A percentile compares a stretch with the other conserved stretches of the same genome.
Evolutionary conservation across 2,329 filamentous ascomycete species (phyloP).

Genomic region (Fusarium floridanum): DNA sequence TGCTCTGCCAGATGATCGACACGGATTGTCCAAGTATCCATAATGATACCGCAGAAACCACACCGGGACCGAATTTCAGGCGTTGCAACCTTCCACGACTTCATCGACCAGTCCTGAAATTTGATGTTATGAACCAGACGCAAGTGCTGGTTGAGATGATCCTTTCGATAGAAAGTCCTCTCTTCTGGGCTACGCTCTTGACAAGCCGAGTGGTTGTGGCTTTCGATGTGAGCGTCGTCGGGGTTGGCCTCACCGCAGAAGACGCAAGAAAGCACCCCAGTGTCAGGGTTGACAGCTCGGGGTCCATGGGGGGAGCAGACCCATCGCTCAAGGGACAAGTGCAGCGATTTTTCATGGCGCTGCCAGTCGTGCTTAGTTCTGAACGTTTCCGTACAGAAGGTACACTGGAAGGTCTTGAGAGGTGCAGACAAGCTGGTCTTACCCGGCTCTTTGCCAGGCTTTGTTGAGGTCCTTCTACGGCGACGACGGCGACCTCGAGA

Average conservation of each 20-base stretch:
- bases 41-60: constrained; percentile 73
- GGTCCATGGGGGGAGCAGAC: constrained; percentile 72
- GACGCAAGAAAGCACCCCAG: constrained; percentile 68
- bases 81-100: constrained; percentile 70
- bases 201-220: constrained; percentile 73
- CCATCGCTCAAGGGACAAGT: constrained; percentile 74
- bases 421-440: constrained; percentile 55
- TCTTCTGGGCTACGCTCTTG: constrained; percentile 73
- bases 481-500: constrained; percentile 63
- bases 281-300: constrained; percentile 68
- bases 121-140: constrained; percentile 74
- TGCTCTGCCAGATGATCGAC: constrained; percentile 76
- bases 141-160: constrained; percentile 75
- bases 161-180: constrained; percentile 75
- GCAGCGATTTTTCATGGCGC: constrained; percentile 77
- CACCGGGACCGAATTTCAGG: constrained; percentile 74
- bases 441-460: constrained; percentile 50
- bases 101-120: constrained; percentile 74
- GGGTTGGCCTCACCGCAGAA: constrained; percentile 71
- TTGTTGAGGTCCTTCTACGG: constrained; percentile 58
- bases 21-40: constrained; percentile 72
- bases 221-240: constrained; percentile 67
- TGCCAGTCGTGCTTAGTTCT: constrained; percentile 78
- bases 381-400: constrained; percentile 77
- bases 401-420: constrained; percentile 73